Evolutionary conservation across 2,329 filamentous ascomycete genomes (phyloP).

Genomic region (Hypoxylon sp.): DNA sequence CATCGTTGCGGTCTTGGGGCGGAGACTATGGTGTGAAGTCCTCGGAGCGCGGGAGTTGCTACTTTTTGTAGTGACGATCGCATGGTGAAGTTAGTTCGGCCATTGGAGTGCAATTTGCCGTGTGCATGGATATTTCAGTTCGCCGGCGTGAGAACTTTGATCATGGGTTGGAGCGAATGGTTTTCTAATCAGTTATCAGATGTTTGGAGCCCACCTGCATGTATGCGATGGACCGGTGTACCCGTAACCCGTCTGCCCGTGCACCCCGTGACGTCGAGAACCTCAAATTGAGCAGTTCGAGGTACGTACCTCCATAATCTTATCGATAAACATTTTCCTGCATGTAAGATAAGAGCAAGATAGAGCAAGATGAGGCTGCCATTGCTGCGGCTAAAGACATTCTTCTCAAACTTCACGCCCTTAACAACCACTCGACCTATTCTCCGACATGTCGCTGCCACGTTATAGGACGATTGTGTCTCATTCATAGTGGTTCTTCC

Average conservation of each 20-base stretch:
- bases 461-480: neutral
- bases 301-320: neutral
- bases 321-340: slow-evolving; percentile 22
- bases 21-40: slow-evolving; percentile 49
- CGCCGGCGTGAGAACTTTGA: neutral
- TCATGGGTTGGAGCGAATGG: slow-evolving; percentile 4
- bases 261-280: no score
- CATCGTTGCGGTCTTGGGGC: slow-evolving; percentile 51
- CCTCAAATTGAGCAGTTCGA: no score
- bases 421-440: neutral
- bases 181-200: slow-evolving; percentile 2
- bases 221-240: no score
- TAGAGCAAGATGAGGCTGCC: no score
- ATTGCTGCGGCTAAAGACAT: no score
- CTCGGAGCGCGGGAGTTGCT: slow-evolving; percentile 42
- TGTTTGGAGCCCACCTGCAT: neutral
- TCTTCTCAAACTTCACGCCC: neutral
- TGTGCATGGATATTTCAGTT: slow-evolving; percentile 18
- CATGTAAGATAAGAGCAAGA: neutral
- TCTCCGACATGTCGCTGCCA: neutral
- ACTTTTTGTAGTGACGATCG: slow-evolving; percentile 47
- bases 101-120: slow-evolving; percentile 39
- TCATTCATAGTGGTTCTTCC: neutral
- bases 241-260: no score
- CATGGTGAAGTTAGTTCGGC: slow-evolving; percentile 46